Evolutionary conservation across 768 basidiomycete genomes (phyloP).

Genomic region (Coprinopsis sp.): DNA sequence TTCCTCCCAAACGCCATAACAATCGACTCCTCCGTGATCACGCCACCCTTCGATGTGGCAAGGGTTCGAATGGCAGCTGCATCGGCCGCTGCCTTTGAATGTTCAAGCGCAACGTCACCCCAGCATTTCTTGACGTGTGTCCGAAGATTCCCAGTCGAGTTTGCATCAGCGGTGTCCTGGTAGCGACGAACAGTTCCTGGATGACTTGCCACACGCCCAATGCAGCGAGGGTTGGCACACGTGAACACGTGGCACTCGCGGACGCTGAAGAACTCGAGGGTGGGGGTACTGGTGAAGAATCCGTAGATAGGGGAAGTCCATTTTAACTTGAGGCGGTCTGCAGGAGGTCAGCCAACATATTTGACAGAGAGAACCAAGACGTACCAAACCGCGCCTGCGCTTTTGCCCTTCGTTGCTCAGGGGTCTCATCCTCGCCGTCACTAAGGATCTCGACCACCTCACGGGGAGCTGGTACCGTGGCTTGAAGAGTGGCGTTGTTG

Average conservation of each 20-base stretch:
- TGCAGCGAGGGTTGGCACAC: slow-evolving; percentile 11
- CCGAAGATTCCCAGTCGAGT: slow-evolving; percentile 20
- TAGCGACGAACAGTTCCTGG: slow-evolving; percentile 7
- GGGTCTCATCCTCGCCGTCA: too few relatives aligned
- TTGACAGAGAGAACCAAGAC: too few relatives aligned
- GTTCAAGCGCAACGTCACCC: slow-evolving; percentile 18
- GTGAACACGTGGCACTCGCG: slow-evolving; percentile 10
- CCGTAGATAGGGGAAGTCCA: slow-evolving; percentile 15
- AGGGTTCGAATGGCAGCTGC: slow-evolving; percentile 6
- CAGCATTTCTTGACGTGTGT: slow-evolving; percentile 24
- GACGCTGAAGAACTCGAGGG: slow-evolving; percentile 6
- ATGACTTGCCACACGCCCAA: too few relatives aligned
- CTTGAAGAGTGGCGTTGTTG: too few relatives aligned
- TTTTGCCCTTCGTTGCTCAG: too few relatives aligned
- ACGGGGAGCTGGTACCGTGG: too few relatives aligned
- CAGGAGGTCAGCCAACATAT: too few relatives aligned
- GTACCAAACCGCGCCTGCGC: too few relatives aligned
- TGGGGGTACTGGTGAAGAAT: slow-evolving; percentile 10
- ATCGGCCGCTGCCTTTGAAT: slow-evolving; percentile 10
- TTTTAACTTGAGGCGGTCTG: too few relatives aligned
- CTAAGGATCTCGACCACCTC: too few relatives aligned
- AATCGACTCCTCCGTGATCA: neutral
- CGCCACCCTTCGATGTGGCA: neutral
- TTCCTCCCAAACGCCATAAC: neutral
- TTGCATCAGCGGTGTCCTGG: slow-evolving; percentile 11